These are phyloP conservation scores for Xylariaceae sp. DNA, from an alignment of 2,329 filamentous ascomycete species.

Conservation along the genomic window DNA sequence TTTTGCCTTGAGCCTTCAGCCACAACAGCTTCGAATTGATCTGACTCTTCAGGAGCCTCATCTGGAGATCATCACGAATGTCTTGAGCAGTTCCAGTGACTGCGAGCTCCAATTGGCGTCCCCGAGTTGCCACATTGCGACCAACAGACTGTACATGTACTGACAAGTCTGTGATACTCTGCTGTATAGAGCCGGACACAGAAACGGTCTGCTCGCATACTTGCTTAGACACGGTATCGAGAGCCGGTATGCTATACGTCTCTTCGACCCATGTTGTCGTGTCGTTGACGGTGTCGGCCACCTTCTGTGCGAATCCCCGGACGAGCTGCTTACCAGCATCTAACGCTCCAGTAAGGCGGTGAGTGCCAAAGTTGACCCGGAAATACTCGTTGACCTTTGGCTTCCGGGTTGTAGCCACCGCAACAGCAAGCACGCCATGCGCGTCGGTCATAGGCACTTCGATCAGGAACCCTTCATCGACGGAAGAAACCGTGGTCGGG, in stretches of 20 bases:
- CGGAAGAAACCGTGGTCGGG: conserved; percentile 44
- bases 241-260: conserved; percentile 26
- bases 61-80: conserved; percentile 37
- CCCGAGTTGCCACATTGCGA: conserved; percentile 20
- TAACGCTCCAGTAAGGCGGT: conserved; percentile 41
- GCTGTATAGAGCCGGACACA: conserved; percentile 28
- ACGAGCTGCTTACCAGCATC: conserved; percentile 41
- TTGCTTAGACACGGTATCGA: conserved; percentile 31
- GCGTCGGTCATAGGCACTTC: conserved; percentile 52
- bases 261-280: conserved; percentile 33
- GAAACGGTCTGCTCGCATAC: conserved; percentile 28
- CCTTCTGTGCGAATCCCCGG: conserved; percentile 37
- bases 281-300: conserved; percentile 39
- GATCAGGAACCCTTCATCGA: conserved; percentile 49
- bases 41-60: conserved; percentile 50
- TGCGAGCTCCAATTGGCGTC: conserved; percentile 23
- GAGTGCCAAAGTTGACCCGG: conserved; percentile 55
- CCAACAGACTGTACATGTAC: conserved; percentile 18
- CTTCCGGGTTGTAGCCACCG: conserved; percentile 54
- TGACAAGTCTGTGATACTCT: conserved; percentile 24
- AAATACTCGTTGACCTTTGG: conserved; percentile 60
- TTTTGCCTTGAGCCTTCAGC: conserved; percentile 50
- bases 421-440: conserved; percentile 54
- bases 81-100: conserved; percentile 30
- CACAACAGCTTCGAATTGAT: conserved; percentile 54